Base-by-base conservation (phyloP, 2,329 filamentous ascomycete genomes). In the Penicillium sumatraense region DNA sequence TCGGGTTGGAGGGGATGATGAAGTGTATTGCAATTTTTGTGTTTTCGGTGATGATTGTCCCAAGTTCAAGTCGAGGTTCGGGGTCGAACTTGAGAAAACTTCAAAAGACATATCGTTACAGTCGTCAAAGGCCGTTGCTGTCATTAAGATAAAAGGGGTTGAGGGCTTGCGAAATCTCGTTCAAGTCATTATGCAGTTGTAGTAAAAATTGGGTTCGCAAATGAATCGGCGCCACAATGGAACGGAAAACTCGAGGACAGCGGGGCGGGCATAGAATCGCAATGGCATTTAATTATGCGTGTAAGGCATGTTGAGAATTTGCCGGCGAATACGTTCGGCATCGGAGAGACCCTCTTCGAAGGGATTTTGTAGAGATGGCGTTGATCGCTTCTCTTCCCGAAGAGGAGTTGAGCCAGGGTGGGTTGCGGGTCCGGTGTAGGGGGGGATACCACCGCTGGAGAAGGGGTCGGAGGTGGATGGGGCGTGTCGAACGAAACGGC, bases 391-490 rank as follows among this genome's bases (percentile, higher is more conserved):
- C 3, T 52, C 53, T 36, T 55, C 58, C 38, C 59, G 59, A 29
- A 59, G 53, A 1, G 57, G 53, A 50, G 62, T 59, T 3, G 48
- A 35, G 40, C 57, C 59, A 2, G 40, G 40, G 40, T 44, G 11
- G 18, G 46, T 52, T 21, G 58, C 49, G 23, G 63, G 57, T n/a
- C 54, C 53, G 10, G 56, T 52, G 36, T 62, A 63, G 21, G 64
- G 61, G 23, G 62, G 48, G 9, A 64, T 49, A 8, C 65, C 67
- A 35, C 57, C 59, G 23, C 63, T 64, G 11, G 72, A 73, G 58
- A 78, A 79, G 2, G 77, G 74, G 51, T 80, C 77, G 9, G 76
- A 78, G 53, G 75, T 68, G 36, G 75, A 79, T 27, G 75, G 71
- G 11, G 71, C 74, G 59, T 78, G 77, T 55, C 75, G 68, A 18